phyloP scores from a whole-genome alignment of 2,329 filamentous ascomycete species.

The Phaeosphaeriaceae sp. region DNA sequence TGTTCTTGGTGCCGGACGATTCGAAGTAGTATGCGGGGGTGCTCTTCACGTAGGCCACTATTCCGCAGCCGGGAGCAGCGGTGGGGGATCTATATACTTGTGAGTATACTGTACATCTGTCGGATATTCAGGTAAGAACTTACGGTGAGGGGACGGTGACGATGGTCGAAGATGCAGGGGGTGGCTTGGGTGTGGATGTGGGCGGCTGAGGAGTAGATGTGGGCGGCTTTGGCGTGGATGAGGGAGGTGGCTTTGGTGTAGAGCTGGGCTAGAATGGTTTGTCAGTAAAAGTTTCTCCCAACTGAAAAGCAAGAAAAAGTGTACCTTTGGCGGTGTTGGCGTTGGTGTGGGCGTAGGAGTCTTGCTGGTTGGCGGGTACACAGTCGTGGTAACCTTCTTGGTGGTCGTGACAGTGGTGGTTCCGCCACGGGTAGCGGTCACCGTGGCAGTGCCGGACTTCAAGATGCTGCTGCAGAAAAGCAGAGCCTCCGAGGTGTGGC shows the following conservation, averaged over 20 bases:
- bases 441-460: conserved; percentile 33
- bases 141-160: conserved; percentile 32
- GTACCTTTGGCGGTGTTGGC: conserved; percentile 2
- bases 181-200: conserved; percentile 10
- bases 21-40: conserved; percentile 44
- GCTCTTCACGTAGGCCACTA: conserved; percentile 42
- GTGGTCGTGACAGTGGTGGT: conserved; percentile 31
- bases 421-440: conserved; percentile 27
- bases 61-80: conserved; percentile 28
- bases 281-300: too few relatives aligned
- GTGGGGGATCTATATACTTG: conserved; percentile 24
- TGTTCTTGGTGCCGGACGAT: conserved; percentile 44
- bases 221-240: background rate
- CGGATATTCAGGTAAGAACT: too few relatives aligned
- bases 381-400: conserved; percentile 30
- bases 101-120: conserved; percentile 8
- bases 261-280: too few relatives aligned
- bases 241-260: conserved; percentile 13
- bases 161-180: conserved; percentile 20
- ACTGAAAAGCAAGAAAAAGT: too few relatives aligned
- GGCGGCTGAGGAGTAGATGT: background rate
- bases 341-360: conserved; percentile 17
- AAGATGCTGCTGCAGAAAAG: conserved; percentile 41
- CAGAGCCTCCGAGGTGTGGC: conserved; percentile 38
- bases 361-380: conserved; percentile 24